These are phyloP conservation scores for Mucor irregularis DNA, from an alignment of 371 early-diverging fungal genomes.

Conservation along the genomic window DNA sequence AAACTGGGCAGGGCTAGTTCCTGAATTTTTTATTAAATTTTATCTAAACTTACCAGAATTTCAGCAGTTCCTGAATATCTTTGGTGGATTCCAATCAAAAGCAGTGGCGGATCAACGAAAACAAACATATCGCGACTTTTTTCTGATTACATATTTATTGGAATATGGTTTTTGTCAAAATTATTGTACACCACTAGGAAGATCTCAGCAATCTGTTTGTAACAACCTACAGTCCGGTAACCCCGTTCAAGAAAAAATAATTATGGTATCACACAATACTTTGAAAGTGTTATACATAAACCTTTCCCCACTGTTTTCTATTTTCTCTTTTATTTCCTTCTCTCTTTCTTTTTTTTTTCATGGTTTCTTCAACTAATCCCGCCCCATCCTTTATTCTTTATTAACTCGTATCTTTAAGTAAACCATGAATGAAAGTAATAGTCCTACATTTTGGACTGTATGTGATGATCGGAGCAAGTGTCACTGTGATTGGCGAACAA, in stretches of 20 bases:
- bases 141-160: no score
- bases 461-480: conserved; percentile 27
- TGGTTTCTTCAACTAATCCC: no score
- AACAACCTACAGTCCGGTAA: no score
- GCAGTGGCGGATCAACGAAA: neutral
- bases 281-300: neutral
- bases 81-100: neutral
- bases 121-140: no score
- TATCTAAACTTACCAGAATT: neutral
- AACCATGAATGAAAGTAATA: neutral
- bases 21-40: neutral
- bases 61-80: neutral
- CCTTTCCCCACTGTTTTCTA: neutral
- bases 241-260: no score
- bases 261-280: neutral
- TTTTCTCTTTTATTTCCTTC: neutral
- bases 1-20: neutral
- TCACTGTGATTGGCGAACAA: conserved; percentile 45
- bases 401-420: no score
- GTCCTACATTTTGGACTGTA: conserved; percentile 30
- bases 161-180: no score
- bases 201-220: neutral
- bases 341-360: neutral
- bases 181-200: no score
- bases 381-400: no score